These are phyloP conservation scores for Mucor circinelloides DNA, from an alignment of 371 early-diverging fungal species.

Conservation along the genomic window DNA sequence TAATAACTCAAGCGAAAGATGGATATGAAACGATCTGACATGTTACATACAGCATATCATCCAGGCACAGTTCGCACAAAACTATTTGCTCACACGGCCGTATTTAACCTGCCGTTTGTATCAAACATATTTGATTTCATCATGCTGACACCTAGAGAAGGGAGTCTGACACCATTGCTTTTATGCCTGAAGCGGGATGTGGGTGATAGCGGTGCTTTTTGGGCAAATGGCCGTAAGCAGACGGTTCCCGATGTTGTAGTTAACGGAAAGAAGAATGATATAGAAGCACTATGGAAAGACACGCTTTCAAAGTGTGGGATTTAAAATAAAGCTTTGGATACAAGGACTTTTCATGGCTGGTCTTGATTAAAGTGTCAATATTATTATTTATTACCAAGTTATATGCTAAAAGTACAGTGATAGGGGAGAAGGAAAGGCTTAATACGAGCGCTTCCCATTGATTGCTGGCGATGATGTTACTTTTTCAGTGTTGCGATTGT, in stretches of 20 bases:
- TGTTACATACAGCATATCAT: conserved; percentile 38
- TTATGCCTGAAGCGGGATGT: conserved; percentile 19
- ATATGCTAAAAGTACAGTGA: neutral
- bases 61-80: conserved; percentile 49
- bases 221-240: conserved; percentile 21
- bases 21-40: neutral
- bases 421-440: neutral
- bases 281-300: conserved; percentile 19
- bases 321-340: no score
- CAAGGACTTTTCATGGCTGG: no score
- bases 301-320: conserved; percentile 6
- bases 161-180: conserved; percentile 37
- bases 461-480: neutral
- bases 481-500: neutral
- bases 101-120: conserved; percentile 31
- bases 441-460: neutral
- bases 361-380: no score
- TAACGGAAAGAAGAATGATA: conserved; percentile 9
- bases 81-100: conserved; percentile 37
- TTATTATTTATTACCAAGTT: no score
- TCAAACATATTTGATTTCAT: conserved; percentile 36
- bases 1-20: conserved; percentile 7
- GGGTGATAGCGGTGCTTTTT: conserved; percentile 10
- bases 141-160: conserved; percentile 49
- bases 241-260: neutral